phyloP scores from a whole-genome alignment of 2,329 filamentous ascomycete genomes.

The Zarea fungicola region DNA sequence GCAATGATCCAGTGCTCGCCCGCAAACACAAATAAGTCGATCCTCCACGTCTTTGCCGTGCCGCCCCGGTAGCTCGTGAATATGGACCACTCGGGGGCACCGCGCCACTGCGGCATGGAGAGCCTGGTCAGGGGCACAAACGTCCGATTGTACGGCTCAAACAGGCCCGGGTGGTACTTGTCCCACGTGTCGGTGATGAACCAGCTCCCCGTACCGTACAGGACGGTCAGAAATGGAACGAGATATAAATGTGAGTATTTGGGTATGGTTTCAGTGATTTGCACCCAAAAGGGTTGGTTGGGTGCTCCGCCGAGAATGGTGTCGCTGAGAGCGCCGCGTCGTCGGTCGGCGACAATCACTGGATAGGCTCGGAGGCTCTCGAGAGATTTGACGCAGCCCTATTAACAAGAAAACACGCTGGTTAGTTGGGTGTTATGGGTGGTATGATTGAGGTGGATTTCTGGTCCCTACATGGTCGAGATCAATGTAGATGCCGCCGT shows the following conservation, averaged over 20 bases:
- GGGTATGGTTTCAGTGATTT: conserved; percentile 6
- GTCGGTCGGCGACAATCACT: conserved; percentile 1
- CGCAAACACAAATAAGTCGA: conserved; percentile 3
- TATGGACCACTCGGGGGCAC: conserved; percentile 9
- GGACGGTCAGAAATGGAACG: neutral
- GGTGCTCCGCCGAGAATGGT: conserved; percentile 2
- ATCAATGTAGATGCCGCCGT: conserved; percentile 70
- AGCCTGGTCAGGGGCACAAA: conserved; percentile 8
- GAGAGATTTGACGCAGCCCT: conserved; percentile 9
- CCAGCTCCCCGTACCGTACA: conserved; percentile 9
- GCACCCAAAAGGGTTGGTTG: conserved; percentile 7
- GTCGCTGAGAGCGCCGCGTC: conserved; percentile 3
- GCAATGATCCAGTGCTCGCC: conserved; percentile 1
- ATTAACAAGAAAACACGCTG: neutral
- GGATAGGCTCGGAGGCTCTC: conserved; percentile 1
- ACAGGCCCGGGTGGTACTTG: neutral
- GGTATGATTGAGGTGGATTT: neutral
- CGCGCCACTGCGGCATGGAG: conserved; percentile 11
- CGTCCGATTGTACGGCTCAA: no score
- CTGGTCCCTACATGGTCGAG: conserved; percentile 20
- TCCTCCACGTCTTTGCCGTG: neutral
- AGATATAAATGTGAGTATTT: conserved; percentile 3
- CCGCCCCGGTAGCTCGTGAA: conserved; percentile 7
- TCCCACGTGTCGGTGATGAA: conserved; percentile 7
- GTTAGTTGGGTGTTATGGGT: neutral